Evolutionary conservation across 1,284 basidiomycete genomes (phyloP).

Genomic region (Tilletia setariae): DNA sequence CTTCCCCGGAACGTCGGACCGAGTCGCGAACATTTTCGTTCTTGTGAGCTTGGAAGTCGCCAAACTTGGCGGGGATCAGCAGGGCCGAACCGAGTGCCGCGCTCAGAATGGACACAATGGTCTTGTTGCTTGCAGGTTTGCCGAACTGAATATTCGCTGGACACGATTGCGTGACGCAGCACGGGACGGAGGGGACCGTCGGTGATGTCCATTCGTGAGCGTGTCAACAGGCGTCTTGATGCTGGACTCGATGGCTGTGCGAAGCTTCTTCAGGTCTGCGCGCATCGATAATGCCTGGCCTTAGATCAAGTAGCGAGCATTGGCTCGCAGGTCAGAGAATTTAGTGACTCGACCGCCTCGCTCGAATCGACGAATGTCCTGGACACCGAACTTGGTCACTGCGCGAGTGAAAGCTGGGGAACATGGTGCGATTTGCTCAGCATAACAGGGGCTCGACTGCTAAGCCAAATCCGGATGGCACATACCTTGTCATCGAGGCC

Average conservation of each 20-base stretch:
- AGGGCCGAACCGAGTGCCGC: neutral
- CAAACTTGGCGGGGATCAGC: neutral
- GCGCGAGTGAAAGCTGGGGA: slow-evolving; percentile 1
- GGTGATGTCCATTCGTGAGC: too few relatives aligned
- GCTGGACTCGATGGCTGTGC: too few relatives aligned
- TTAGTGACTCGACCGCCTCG: slow-evolving; percentile 19
- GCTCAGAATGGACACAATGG: neutral
- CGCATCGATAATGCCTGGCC: slow-evolving; percentile 20
- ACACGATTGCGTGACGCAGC: too few relatives aligned
- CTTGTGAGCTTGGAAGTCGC: too few relatives aligned
- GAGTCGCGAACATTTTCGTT: too few relatives aligned
- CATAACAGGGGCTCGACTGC: too few relatives aligned
- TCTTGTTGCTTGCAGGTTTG: neutral
- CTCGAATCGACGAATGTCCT: slow-evolving; percentile 18
- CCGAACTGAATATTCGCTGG: neutral
- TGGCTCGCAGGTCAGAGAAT: slow-evolving; percentile 19
- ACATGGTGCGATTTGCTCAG: too few relatives aligned
- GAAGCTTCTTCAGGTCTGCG: too few relatives aligned
- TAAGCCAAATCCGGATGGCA: too few relatives aligned
- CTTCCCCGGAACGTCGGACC: too few relatives aligned
- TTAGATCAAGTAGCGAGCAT: slow-evolving; percentile 20
- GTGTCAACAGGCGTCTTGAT: too few relatives aligned
- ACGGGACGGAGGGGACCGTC: too few relatives aligned
- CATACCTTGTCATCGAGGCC: slow-evolving; percentile 7
- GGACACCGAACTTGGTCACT: neutral